A percentile compares a stretch with the other conserved stretches of the same genome.
Evolutionary conservation across 257 asterid genomes (phyloP).

Genomic region (Plantago elongata): DNA sequence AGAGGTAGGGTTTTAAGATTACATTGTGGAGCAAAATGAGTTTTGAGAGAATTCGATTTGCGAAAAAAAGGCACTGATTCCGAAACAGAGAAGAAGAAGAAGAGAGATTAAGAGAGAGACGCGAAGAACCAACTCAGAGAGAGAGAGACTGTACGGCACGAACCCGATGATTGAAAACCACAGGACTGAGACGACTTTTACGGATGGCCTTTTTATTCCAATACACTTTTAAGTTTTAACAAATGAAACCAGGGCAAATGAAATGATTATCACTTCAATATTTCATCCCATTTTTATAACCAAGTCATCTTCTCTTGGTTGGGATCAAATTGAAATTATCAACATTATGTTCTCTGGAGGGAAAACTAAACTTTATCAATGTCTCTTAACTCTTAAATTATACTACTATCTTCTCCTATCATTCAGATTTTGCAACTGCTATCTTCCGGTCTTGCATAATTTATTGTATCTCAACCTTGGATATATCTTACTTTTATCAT

Average conservation of each 20-base stretch:
- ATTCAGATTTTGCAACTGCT: too few species aligned
- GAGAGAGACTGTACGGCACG: slow-evolving; percentile 37
- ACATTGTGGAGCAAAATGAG: slow-evolving; percentile 14
- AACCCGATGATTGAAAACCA: slow-evolving; percentile 61
- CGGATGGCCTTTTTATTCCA: slow-evolving; percentile 45
- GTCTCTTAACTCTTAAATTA: too few species aligned
- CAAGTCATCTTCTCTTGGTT: background rate
- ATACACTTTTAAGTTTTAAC: too few species aligned
- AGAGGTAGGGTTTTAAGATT: slow-evolving; percentile 31
- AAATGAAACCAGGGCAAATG: too few species aligned
- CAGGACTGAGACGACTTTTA: slow-evolving; percentile 59
- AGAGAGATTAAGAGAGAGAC: slow-evolving; percentile 28
- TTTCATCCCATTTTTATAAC: background rate
- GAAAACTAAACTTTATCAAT: too few species aligned
- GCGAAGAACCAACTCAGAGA: slow-evolving; percentile 44
- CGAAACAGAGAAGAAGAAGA: slow-evolving; percentile 16
- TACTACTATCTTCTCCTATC: too few species aligned
- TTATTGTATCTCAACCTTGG: too few species aligned
- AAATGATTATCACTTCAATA: background rate
- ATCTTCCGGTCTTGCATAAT: too few species aligned
- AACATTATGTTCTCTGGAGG: too few species aligned
- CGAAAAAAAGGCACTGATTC: slow-evolving; percentile 28
- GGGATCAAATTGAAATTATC: background rate
- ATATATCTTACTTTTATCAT: too few species aligned
- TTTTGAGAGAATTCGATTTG: slow-evolving; percentile 42